A percentile compares a stretch with the other conserved stretches of the same genome.
These are phyloP conservation scores for Zygoascus flipseniorum DNA, from an alignment of 805 yeast species.

Conservation along the genomic window DNA sequence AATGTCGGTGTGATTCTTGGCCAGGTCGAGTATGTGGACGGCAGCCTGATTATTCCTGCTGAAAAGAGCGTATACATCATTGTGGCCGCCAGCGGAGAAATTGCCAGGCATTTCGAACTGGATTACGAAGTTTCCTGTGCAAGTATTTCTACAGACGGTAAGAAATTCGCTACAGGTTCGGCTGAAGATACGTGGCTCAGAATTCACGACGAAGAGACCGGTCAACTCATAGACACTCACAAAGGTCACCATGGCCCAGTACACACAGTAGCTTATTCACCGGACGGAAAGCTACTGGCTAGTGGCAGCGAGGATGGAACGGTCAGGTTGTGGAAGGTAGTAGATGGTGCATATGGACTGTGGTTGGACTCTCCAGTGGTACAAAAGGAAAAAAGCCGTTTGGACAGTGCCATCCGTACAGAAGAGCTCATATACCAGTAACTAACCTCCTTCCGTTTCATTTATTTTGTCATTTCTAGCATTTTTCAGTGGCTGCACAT, in stretches of 20 bases:
- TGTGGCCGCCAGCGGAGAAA: slow-evolving; percentile 13
- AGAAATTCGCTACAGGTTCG: slow-evolving; percentile 22
- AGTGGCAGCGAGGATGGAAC: slow-evolving; percentile 98
- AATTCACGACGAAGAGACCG: slow-evolving; percentile 43
- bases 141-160: slow-evolving; percentile 15
- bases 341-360: slow-evolving; percentile 24
- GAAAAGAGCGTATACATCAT: slow-evolving; percentile 18
- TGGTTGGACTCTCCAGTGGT: slow-evolving; percentile 15
- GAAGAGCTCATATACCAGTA: not conserved
- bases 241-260: slow-evolving; percentile 97
- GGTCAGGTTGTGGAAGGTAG: slow-evolving; percentile 83
- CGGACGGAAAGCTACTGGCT: slow-evolving; percentile 64
- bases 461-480: too few relatives aligned
- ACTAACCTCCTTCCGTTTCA: too few relatives aligned
- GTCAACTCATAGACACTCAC: slow-evolving; percentile 79
- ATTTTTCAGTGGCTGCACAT: not conserved
- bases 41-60: slow-evolving; percentile 18
- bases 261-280: slow-evolving; percentile 81
- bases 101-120: slow-evolving; percentile 14
- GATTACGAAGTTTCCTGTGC: slow-evolving; percentile 23
- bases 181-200: slow-evolving; percentile 27
- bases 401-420: not conserved
- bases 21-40: slow-evolving; percentile 18
- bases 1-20: slow-evolving; percentile 9
- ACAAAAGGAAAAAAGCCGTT: not conserved